These are phyloP conservation scores for Dissophora globulifera DNA, from an alignment of 192 early-diverging fungal genomes.

Conservation along the genomic window DNA sequence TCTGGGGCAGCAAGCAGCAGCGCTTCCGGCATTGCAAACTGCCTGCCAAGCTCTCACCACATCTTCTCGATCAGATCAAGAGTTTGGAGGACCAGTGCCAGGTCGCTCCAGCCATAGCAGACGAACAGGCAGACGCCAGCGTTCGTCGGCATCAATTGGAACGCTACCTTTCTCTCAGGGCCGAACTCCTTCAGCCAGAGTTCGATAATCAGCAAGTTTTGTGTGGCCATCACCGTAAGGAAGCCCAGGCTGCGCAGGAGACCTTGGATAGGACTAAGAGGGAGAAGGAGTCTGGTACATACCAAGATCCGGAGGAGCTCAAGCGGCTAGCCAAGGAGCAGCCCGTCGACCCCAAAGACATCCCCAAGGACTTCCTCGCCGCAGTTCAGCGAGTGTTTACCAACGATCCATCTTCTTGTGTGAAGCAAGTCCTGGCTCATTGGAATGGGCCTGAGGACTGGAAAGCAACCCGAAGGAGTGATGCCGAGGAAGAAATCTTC, in stretches of 20 bases:
- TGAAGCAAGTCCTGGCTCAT: constrained; percentile 24
- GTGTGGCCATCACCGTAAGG: constrained; percentile 47
- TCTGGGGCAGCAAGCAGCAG: constrained; percentile 49
- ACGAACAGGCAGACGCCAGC: no score
- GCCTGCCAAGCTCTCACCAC: constrained; percentile 20
- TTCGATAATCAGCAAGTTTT: constrained; percentile 19
- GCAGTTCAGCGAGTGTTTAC: constrained; percentile 34
- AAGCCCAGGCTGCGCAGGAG: constrained; percentile 13
- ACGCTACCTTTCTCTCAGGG: constrained; percentile 2
- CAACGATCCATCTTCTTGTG: not conserved
- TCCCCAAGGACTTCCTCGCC: constrained; percentile 22
- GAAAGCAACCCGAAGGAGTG: no score
- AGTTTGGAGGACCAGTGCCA: constrained; percentile 12
- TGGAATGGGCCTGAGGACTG: constrained; percentile 39
- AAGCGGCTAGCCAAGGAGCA: constrained; percentile 25
- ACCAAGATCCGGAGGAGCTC: constrained; percentile 34
- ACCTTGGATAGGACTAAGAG: constrained; percentile 16
- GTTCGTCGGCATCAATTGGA: no score
- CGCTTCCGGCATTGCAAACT: constrained; percentile 42
- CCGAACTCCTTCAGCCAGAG: constrained; percentile 17
- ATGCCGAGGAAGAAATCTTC: not conserved
- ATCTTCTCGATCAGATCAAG: constrained; percentile 13
- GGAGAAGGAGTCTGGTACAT: constrained; percentile 17
- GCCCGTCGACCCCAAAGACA: constrained; percentile 45
- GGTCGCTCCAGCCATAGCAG: not conserved